phyloP scores from a whole-genome alignment of 345 rosid species.

The Pistacia integerrima region DNA sequence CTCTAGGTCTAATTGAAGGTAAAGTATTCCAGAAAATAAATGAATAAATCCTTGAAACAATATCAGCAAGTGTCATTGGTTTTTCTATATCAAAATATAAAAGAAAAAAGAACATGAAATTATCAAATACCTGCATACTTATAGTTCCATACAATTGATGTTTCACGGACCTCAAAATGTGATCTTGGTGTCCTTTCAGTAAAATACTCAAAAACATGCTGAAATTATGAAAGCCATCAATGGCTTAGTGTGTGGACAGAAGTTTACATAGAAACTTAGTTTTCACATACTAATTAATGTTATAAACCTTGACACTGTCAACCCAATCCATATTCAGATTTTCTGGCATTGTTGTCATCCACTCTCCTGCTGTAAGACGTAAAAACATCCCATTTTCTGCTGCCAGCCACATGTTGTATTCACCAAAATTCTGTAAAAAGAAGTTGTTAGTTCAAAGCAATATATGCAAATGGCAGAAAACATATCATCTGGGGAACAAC shows the following conservation, averaged over 20 bases:
- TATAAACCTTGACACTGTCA: slow-evolving; percentile 55
- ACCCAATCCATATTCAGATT: slow-evolving; percentile 63
- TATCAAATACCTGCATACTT: slow-evolving; percentile 53
- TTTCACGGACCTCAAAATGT: slow-evolving; percentile 59
- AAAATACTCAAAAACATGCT: slow-evolving; percentile 63
- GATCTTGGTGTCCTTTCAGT: slow-evolving; percentile 67
- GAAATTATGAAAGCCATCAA: slow-evolving; percentile 38
- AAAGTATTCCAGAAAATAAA: neutral
- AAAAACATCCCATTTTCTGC: slow-evolving; percentile 69
- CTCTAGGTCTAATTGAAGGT: slow-evolving; percentile 37
- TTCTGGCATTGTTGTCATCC: slow-evolving; percentile 75
- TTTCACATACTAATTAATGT: neutral
- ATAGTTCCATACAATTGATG: slow-evolving; percentile 63
- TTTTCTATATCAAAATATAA: neutral
- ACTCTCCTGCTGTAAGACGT: slow-evolving; percentile 44
- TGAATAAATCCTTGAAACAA: slow-evolving; percentile 3
- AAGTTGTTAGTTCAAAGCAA: slow-evolving; percentile 18
- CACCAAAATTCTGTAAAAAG: slow-evolving; percentile 50
- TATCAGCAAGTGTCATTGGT: neutral
- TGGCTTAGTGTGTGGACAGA: slow-evolving; percentile 15
- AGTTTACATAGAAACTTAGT: slow-evolving; percentile 11
- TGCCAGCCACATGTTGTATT: slow-evolving; percentile 60
- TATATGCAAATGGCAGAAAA: slow-evolving; percentile 12
- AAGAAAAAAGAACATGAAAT: neutral
- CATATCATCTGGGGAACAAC: slow-evolving; percentile 7